Percentiles rank a stretch among this genome's conserved stretches.
These are phyloP conservation scores for Aquilaria sinensis DNA, from an alignment of 345 rosid genomes.

Conservation along the genomic window DNA sequence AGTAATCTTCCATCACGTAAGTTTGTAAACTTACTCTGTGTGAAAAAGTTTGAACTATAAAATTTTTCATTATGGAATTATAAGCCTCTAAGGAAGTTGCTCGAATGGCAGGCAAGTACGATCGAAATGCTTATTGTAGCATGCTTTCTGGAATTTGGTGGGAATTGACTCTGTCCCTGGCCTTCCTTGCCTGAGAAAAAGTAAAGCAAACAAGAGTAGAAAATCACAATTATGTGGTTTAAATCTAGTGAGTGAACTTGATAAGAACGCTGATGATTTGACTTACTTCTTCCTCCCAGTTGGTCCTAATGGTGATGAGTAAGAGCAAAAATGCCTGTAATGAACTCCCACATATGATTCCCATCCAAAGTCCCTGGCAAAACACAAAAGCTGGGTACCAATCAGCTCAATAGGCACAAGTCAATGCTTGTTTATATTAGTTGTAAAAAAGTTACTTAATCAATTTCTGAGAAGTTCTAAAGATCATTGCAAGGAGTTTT, in stretches of 20 bases:
- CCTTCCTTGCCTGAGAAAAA: constrained; percentile 24
- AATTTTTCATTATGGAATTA: too few species aligned
- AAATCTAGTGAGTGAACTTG: background rate
- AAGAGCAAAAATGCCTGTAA: constrained; percentile 28
- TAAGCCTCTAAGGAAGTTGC: too few species aligned
- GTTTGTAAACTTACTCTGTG: too few species aligned
- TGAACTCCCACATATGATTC: constrained; percentile 29
- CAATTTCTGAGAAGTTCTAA: too few species aligned
- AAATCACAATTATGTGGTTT: background rate
- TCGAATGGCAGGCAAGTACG: too few species aligned
- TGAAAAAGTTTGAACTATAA: too few species aligned
- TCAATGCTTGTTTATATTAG: background rate
- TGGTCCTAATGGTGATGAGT: constrained; percentile 19
- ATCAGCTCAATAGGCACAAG: background rate
- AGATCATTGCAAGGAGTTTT: too few species aligned
- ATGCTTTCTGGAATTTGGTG: too few species aligned
- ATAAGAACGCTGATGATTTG: background rate
- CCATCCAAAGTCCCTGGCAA: constrained; percentile 34
- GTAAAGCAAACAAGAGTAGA: background rate
- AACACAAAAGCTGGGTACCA: background rate
- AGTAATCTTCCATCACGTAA: too few species aligned
- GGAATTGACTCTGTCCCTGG: constrained; percentile 9
- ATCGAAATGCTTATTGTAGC: too few species aligned
- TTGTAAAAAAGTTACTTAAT: too few species aligned
- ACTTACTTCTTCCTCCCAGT: constrained; percentile 29